Evolutionary conservation across 768 basidiomycete genomes (phyloP).

Genomic region (Punctularia strigosozonata): DNA sequence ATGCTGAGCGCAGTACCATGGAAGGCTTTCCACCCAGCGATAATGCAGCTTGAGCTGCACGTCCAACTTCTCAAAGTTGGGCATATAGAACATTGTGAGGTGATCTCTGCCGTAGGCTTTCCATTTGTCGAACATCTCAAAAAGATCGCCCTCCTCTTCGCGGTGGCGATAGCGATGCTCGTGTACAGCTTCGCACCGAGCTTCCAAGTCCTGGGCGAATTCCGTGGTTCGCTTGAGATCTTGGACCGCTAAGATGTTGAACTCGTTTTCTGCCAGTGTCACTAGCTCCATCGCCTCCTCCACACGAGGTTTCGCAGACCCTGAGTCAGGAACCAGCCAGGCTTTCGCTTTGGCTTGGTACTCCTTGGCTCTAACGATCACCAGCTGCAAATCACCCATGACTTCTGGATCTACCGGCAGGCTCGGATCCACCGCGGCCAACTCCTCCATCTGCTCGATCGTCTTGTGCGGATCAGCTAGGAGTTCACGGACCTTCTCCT

Average conservation of each 20-base stretch:
- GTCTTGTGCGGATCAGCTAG: conserved; percentile 63
- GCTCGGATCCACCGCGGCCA: conserved; percentile 49
- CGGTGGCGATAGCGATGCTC: conserved; percentile 45
- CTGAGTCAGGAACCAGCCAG: conserved; percentile 52
- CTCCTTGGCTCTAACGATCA: conserved; percentile 61
- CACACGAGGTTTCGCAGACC: conserved; percentile 46
- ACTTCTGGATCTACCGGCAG: conserved; percentile 63
- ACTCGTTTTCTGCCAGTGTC: conserved; percentile 65
- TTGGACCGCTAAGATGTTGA: conserved; percentile 50
- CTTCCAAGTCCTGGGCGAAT: conserved; percentile 70
- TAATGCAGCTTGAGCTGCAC: conserved; percentile 55
- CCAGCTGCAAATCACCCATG: conserved; percentile 50
- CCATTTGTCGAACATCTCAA: conserved; percentile 67
- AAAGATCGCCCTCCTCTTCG: conserved; percentile 53
- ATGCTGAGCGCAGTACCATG: conserved; percentile 71
- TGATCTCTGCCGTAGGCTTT: conserved; percentile 58
- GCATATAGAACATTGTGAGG: conserved; percentile 60
- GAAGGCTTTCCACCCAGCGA: conserved; percentile 62
- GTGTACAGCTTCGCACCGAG: conserved; percentile 62
- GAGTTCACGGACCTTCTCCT: conserved; percentile 50
- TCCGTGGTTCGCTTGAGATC: conserved; percentile 62
- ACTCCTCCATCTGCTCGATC: conserved; percentile 65
- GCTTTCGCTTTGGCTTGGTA: conserved; percentile 68
- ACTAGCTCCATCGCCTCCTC: conserved; percentile 61
- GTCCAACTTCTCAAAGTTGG: conserved; percentile 62